Base-by-base conservation (phyloP, 176 grass and related monocot genomes). In the Musa schizocarpa region DNA sequence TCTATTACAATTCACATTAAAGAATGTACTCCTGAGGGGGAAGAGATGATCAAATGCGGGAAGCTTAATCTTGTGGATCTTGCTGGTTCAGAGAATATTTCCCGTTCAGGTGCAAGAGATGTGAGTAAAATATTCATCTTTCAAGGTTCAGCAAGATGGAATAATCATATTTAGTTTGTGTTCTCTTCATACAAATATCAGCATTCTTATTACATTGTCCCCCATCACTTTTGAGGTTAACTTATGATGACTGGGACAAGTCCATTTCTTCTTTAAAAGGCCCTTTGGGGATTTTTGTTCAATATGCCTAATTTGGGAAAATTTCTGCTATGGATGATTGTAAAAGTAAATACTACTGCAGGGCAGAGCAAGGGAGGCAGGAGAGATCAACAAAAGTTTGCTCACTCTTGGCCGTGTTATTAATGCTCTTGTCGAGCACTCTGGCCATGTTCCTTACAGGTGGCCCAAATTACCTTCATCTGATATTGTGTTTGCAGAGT, bases 31-130 rank as follows among this genome's bases (percentile, higher is more conserved):
- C 84, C 88, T 81, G 90, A 99, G 65, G 85, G 95, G 9, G 95
- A 99, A 79, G 95, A 99, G 75, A 94, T 99, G 90, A 99, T 99
- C 81, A 94, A 94, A 80, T 93, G 89, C 61, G 95, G 95, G 78
- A 99, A 99, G 82, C 90, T 99, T 86, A 99, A 99, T 89, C 90
- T 99, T 79, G 95, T 99, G 0, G 95, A 99, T 89, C 86, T 99
- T 65, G 95, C 95, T 62, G 95, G 95, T 83, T 99, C 95, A 78
- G 95, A 99, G 78, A 99, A 99, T 81, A 99, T 99, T 75, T 99
- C 91, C 62, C 86, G 95, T 9, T 99, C 95, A 57, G 95, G 95
- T 76, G 95, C 95, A 67, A 94, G 88, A 94, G 95, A 99, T 83
- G 95, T 99, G 86, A 94, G 95, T 99, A 43, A 13, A 68, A 53